Evolutionary conservation across 768 basidiomycete species (phyloP).

Genomic region (Pleurotus sapidus): DNA sequence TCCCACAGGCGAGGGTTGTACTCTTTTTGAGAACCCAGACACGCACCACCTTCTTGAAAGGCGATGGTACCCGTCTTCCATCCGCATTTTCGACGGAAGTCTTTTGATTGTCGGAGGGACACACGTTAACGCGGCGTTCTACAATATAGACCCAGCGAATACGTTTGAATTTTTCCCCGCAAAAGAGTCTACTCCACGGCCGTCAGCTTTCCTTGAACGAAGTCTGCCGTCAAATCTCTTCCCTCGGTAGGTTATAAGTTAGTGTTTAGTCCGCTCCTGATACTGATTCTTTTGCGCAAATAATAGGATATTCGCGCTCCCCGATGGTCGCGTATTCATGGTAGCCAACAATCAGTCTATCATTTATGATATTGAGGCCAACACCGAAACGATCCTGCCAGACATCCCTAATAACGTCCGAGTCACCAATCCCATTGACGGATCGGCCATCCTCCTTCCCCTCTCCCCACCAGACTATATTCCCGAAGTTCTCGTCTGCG

Average conservation of each 20-base stretch:
- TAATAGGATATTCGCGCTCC: constrained; percentile 38
- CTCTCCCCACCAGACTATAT: constrained; percentile 26
- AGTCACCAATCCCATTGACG: constrained; percentile 52
- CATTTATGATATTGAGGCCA: constrained; percentile 29
- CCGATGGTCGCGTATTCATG: constrained; percentile 47
- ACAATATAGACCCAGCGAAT: constrained; percentile 23
- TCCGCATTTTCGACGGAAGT: constrained; percentile 42
- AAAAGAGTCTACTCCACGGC: constrained; percentile 36
- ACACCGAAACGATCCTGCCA: constrained; percentile 30
- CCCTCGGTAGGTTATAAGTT: constrained; percentile 41
- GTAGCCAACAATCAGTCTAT: constrained; percentile 32
- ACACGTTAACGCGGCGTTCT: constrained; percentile 19
- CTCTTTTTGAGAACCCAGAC: constrained; percentile 38
- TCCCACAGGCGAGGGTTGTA: constrained; percentile 20
- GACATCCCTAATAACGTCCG: constrained; percentile 39
- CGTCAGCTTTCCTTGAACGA: constrained; percentile 46
- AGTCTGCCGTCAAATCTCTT: constrained; percentile 55
- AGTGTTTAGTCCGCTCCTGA: constrained; percentile 31
- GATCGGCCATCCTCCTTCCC: constrained; percentile 42
- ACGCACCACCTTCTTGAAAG: constrained; percentile 48
- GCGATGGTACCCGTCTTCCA: constrained; percentile 54
- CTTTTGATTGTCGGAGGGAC: constrained; percentile 39
- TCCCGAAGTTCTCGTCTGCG: constrained; percentile 32
- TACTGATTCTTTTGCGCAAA: constrained; percentile 30
- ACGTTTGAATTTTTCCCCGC: constrained; percentile 56